phyloP scores from a whole-genome alignment of 805 yeast genomes.

The Kurtzmaniella fragi region DNA sequence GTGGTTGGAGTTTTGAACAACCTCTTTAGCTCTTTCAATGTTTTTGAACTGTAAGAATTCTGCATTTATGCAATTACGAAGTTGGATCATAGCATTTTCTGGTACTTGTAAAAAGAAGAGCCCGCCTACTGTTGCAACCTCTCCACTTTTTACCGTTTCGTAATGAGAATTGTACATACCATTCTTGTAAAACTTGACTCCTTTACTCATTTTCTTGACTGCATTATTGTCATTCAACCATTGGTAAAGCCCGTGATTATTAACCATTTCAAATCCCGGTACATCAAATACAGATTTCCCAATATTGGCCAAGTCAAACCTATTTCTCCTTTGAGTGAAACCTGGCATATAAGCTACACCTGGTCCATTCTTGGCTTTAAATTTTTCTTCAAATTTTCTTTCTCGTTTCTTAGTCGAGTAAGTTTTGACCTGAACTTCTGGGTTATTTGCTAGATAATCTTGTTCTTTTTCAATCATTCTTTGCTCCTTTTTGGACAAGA shows the following conservation, averaged over 20 bases:
- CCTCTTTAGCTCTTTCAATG: slow-evolving; percentile 23
- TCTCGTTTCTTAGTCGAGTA: slow-evolving; percentile 4
- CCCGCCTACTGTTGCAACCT: slow-evolving; percentile 56
- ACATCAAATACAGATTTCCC: slow-evolving; percentile 35
- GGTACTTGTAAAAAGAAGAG: slow-evolving; percentile 57
- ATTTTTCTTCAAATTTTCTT: slow-evolving; percentile 9
- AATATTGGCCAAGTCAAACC: slow-evolving; percentile 23
- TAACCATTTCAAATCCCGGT: slow-evolving; percentile 37
- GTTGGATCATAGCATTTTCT: slow-evolving; percentile 39
- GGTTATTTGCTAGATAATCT: slow-evolving; percentile 10
- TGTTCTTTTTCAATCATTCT: slow-evolving; percentile 13
- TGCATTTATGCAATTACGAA: slow-evolving; percentile 42
- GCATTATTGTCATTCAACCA: slow-evolving; percentile 14
- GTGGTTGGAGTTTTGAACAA: slow-evolving; percentile 8
- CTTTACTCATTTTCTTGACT: slow-evolving; percentile 25
- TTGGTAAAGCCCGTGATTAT: slow-evolving; percentile 21
- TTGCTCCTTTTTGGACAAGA: slow-evolving; percentile 5
- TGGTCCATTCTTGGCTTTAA: slow-evolving; percentile 35
- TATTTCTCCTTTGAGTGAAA: slow-evolving; percentile 54
- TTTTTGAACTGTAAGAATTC: slow-evolving; percentile 27
- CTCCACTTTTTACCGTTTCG: slow-evolving; percentile 37
- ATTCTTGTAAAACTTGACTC: slow-evolving; percentile 18
- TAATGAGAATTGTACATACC: slow-evolving; percentile 29
- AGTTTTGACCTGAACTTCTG: neutral
- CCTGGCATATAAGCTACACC: slow-evolving; percentile 59